Conservation (phyloP, 1,139 yeast genomes). For the Oligophagozyma castellii region DNA sequence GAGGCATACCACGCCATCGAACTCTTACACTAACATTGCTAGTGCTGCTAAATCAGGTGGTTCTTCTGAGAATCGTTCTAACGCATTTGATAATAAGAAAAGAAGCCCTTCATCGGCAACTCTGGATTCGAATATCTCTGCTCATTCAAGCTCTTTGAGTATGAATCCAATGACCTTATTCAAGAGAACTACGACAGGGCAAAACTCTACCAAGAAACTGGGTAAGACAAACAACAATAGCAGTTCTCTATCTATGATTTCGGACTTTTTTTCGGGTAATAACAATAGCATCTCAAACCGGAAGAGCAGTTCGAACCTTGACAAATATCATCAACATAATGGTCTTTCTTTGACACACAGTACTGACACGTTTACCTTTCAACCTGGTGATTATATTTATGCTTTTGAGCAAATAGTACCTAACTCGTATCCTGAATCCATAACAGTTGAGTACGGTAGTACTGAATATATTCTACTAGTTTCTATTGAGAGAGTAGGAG, state of each 20-base stretch:
- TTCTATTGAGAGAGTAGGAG: slow-evolving; percentile 57
- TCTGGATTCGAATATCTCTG: not conserved
- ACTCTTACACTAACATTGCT: no score
- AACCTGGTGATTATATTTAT: slow-evolving; percentile 83
- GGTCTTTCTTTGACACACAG: slow-evolving; percentile 2
- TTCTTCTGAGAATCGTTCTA: not conserved
- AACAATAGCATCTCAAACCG: no score
- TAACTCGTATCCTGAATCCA: slow-evolving; percentile 70
- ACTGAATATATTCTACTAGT: slow-evolving; percentile 63
- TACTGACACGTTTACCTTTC: slow-evolving; percentile 30
- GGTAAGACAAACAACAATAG: not conserved
- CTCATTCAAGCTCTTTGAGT: not conserved
- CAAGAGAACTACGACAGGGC: not conserved
- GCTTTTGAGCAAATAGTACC: slow-evolving; percentile 84
- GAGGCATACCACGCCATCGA: not conserved
- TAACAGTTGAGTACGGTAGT: slow-evolving; percentile 66
- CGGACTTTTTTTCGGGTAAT: no score
- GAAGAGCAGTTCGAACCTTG: no score
- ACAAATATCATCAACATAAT: not conserved
- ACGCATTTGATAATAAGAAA: not conserved
- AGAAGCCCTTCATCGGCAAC: not conserved
- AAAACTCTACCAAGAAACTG: not conserved
- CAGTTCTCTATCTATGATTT: not conserved
- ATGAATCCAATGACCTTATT: not conserved
- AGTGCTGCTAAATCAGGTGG: not conserved